Evolutionary conservation across 257 asterid species (phyloP).

Genomic region (Solanum microdontum): DNA sequence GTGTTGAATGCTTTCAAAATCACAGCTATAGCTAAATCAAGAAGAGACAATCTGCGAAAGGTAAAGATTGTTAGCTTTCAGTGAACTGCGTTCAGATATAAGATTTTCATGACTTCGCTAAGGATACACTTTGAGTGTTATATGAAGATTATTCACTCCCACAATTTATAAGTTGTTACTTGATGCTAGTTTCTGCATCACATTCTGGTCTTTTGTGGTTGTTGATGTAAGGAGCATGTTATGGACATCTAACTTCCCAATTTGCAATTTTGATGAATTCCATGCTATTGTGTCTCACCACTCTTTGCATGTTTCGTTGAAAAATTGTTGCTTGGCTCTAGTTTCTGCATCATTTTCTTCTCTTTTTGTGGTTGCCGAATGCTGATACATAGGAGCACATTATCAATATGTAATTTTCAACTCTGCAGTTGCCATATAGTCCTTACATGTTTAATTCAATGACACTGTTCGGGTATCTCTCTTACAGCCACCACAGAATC

Average conservation of each 20-base stretch:
- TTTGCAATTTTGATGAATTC: neutral
- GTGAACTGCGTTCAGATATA: neutral
- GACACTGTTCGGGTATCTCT: neutral
- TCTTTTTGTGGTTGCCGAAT: neutral
- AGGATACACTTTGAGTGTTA: neutral
- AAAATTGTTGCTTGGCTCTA: neutral
- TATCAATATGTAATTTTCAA: neutral
- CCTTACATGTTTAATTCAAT: neutral
- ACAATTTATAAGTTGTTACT: neutral
- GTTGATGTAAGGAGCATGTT: neutral
- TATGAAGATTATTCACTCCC: neutral
- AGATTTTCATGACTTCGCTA: neutral
- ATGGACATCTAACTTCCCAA: neutral
- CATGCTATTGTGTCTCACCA: neutral
- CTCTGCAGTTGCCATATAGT: neutral
- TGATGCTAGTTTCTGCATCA: neutral
- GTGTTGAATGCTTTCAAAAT: neutral
- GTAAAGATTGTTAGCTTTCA: neutral
- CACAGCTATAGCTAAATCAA: neutral
- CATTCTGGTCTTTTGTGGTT: neutral
- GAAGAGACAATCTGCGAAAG: neutral
- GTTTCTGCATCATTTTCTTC: neutral
- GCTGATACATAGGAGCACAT: neutral
- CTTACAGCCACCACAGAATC: constrained; percentile 52
- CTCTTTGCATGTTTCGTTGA: neutral